Evolutionary conservation across 306 rosid genomes (phyloP).

Genomic region (Nissolia schottii): DNA sequence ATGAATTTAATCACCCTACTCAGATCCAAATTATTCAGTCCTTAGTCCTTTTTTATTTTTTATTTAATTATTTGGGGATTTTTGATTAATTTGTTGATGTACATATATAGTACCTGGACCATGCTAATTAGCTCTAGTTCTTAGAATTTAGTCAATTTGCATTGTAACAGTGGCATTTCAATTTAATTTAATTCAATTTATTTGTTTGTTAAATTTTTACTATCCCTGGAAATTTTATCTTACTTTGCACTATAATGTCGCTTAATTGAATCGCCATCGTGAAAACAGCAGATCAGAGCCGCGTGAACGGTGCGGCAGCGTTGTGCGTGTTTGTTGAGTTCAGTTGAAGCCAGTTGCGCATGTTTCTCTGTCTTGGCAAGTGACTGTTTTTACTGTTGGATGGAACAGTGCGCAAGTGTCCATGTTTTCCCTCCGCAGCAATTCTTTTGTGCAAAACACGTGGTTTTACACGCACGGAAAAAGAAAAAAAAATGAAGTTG

Average conservation of each 20-base stretch:
- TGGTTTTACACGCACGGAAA: background rate
- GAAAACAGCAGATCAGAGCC: conserved; percentile 23
- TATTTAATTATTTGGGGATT: background rate
- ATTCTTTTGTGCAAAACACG: background rate
- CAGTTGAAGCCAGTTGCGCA: conserved; percentile 20
- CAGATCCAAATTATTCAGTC: background rate
- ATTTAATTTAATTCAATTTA: conserved; percentile 24
- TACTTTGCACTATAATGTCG: background rate
- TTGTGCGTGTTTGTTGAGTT: conserved; percentile 13
- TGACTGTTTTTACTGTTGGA: conserved; percentile 41
- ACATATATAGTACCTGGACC: conserved; percentile 33
- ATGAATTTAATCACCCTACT: background rate
- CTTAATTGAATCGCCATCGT: background rate
- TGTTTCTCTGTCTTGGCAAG: background rate
- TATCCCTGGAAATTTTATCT: background rate
- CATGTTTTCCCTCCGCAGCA: background rate
- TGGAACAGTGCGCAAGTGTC: background rate
- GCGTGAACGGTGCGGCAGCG: conserved; percentile 29
- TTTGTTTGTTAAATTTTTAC: background rate
- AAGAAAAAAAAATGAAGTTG: no score
- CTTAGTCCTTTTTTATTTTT: background rate
- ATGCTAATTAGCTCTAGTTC: background rate
- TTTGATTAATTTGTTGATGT: conserved; percentile 29
- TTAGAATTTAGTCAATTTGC: background rate
- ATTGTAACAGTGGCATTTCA: conserved; percentile 29